These are phyloP conservation scores for Acer campestre DNA, from an alignment of 345 rosid genomes.

Conservation along the genomic window DNA sequence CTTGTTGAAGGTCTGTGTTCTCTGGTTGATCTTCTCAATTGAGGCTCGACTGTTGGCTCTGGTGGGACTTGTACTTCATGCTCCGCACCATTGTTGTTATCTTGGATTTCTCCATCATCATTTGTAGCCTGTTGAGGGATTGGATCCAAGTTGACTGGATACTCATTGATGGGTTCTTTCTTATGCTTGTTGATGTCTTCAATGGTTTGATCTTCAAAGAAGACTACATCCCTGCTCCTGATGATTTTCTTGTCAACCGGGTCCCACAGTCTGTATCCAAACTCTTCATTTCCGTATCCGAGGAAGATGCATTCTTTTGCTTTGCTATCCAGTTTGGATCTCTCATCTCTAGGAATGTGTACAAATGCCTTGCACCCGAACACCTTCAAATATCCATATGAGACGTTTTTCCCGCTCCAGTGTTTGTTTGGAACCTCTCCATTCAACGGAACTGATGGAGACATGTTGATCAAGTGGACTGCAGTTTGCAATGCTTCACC, in stretches of 20 bases:
- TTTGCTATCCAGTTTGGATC: not conserved
- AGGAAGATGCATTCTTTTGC: not conserved
- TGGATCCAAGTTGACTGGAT: not conserved
- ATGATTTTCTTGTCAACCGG: not conserved
- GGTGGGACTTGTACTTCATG: too few species aligned
- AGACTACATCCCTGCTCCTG: not conserved
- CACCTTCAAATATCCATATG: not conserved
- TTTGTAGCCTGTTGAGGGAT: not conserved
- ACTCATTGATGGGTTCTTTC: not conserved
- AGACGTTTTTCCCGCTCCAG: not conserved
- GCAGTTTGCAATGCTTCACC: not conserved
- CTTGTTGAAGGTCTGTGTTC: not conserved
- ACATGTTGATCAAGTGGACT: constrained; percentile 4
- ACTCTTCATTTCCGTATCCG: not conserved
- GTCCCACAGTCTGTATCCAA: constrained; percentile 2
- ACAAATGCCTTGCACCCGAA: constrained; percentile 2
- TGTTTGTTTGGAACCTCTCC: not conserved
- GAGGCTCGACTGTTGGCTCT: not conserved
- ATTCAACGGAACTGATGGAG: not conserved
- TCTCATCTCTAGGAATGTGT: not conserved
- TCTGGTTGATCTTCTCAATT: constrained; percentile 1
- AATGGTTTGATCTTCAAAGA: not conserved
- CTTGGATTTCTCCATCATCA: not conserved
- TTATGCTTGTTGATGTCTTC: not conserved
- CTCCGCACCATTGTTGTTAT: not conserved